phyloP scores from a whole-genome alignment of 768 basidiomycete species.

The Cyathus striatus region DNA sequence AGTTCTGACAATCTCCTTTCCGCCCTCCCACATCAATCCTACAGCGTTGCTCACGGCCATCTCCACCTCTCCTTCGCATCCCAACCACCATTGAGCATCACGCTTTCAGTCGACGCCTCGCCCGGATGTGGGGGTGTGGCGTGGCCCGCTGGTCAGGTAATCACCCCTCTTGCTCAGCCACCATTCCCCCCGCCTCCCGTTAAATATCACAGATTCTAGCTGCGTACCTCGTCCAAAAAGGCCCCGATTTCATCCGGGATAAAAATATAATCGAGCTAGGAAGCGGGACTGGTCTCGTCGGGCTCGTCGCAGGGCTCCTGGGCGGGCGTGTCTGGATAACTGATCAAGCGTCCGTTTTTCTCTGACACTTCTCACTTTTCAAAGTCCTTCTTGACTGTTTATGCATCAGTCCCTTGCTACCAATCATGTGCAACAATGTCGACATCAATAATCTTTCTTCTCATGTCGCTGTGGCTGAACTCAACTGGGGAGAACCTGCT shows the following conservation, averaged over 20 bases:
- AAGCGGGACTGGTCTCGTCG: conserved; percentile 91
- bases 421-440: conserved; percentile 76
- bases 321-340: conserved; percentile 74
- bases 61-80: conserved; percentile 37
- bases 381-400: conserved; percentile 9
- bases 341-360: conserved; percentile 90
- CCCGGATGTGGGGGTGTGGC: conserved; percentile 91
- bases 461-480: conserved; percentile 57
- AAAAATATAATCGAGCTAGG: conserved; percentile 78
- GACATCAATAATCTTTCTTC: conserved; percentile 53
- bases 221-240: conserved; percentile 62
- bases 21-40: conserved; percentile 50
- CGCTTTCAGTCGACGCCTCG: conserved; percentile 67
- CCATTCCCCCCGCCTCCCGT: conserved; percentile 1
- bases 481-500: conserved; percentile 75
- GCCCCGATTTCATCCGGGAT: conserved; percentile 40
- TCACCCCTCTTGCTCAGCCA: conserved; percentile 10
- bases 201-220: conserved; percentile 59
- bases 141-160: conserved; percentile 90
- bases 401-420: conserved; percentile 58
- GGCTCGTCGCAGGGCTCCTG: conserved; percentile 71
- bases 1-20: conserved; percentile 21
- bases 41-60: conserved; percentile 42
- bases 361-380: conserved; percentile 2
- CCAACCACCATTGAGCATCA: conserved; percentile 29